A percentile compares a stretch with the other conserved stretches of the same genome.
Conservation (phyloP, 495 filamentous ascomycete species). For the Hyaloscypha bicolor region DNA sequence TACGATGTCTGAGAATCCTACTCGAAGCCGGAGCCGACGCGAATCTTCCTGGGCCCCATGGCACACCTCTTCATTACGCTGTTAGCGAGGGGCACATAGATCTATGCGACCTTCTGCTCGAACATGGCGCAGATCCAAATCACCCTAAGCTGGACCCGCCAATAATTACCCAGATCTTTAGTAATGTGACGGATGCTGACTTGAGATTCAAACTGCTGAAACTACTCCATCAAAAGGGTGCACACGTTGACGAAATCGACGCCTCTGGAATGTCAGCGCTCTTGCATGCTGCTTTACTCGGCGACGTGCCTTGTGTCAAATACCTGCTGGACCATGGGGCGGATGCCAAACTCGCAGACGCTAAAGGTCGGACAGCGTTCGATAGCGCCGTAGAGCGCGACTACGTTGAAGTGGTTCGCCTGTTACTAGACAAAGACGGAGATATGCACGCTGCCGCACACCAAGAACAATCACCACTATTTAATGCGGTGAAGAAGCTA, state of each 20-base stretch:
- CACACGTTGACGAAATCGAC: conserved; percentile 15
- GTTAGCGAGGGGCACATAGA: conserved; percentile 1
- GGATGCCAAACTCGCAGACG: conserved; percentile 24
- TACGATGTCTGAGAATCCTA: neutral
- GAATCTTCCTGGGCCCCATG: conserved; percentile 1
- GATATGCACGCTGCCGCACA: conserved; percentile 15
- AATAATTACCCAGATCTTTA: conserved; percentile 13
- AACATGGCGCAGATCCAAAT: conserved; percentile 19
- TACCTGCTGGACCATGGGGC: conserved; percentile 29
- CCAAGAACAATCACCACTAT: conserved; percentile 3
- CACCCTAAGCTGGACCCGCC: neutral
- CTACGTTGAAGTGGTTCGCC: conserved; percentile 1
- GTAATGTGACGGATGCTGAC: conserved; percentile 11
- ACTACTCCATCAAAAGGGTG: conserved; percentile 25
- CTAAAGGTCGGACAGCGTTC: conserved; percentile 27
- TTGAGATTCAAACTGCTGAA: conserved; percentile 17
- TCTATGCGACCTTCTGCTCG: conserved; percentile 21
- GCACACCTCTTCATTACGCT: conserved; percentile 14
- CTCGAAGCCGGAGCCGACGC: neutral
- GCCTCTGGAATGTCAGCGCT: conserved; percentile 13
- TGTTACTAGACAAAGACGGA: conserved; percentile 2
- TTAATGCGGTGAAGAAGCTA: neutral
- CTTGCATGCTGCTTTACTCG: conserved; percentile 4
- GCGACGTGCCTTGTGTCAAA: conserved; percentile 9
- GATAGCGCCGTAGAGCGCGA: conserved; percentile 10